Evolutionary conservation across 257 asterid genomes (phyloP).

Genomic region (Oldenlandia corymbosa): DNA sequence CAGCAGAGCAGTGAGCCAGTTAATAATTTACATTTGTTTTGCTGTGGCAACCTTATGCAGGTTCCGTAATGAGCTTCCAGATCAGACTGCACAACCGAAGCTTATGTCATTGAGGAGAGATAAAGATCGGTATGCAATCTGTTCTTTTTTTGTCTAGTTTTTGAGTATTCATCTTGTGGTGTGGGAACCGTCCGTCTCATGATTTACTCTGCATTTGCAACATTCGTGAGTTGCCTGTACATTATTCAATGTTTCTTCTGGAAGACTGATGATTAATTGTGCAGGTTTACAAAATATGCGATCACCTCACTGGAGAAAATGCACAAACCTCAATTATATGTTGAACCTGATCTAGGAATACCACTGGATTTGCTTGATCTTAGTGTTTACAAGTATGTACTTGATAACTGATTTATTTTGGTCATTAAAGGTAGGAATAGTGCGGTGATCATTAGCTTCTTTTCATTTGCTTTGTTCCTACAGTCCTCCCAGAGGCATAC

Average conservation of each 20-base stretch:
- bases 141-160: background rate
- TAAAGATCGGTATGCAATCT: conserved; percentile 62
- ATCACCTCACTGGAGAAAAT: conserved; percentile 85
- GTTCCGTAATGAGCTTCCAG: conserved; percentile 96
- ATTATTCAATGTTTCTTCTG: background rate
- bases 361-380: conserved; percentile 97
- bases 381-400: conserved; percentile 81
- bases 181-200: background rate
- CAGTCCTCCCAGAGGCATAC: conserved; percentile 86
- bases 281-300: conserved; percentile 81
- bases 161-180: background rate
- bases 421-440: background rate
- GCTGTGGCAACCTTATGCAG: conserved; percentile 41
- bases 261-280: conserved; percentile 20
- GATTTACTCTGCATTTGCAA: background rate
- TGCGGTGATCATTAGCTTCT: conserved; percentile 22
- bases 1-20: background rate
- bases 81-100: conserved; percentile 94
- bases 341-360: conserved; percentile 96
- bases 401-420: background rate
- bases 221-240: background rate
- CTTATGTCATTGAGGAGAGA: conserved; percentile 70
- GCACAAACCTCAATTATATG: conserved; percentile 86
- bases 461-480: conserved; percentile 12
- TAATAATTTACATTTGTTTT: background rate